Evolutionary conservation across 1,284 basidiomycete genomes (phyloP).

Genomic region (Apiotrichum mycotoxinovorans): DNA sequence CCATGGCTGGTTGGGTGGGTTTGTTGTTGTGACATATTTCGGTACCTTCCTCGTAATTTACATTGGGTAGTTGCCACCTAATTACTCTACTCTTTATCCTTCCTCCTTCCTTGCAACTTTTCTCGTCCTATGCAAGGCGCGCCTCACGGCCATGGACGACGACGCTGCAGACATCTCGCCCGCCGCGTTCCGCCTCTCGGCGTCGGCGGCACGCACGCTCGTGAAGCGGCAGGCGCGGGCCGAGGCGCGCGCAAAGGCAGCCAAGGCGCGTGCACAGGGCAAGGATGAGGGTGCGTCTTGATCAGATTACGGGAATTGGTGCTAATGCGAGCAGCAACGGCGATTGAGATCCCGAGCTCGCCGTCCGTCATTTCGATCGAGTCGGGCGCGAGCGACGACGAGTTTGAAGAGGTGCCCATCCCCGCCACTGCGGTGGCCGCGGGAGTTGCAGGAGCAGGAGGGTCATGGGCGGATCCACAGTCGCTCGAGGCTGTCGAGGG

Average conservation of each 20-base stretch:
- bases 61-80: neutral
- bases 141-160: neutral
- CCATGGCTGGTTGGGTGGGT: no score
- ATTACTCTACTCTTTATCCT: neutral
- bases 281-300: neutral
- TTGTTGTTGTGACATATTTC: no score
- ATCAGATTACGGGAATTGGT: constrained; percentile 1
- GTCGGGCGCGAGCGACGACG: constrained; percentile 37
- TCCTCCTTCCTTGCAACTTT: neutral
- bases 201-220: neutral
- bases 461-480: neutral
- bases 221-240: neutral
- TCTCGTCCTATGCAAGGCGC: neutral
- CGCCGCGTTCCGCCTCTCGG: neutral
- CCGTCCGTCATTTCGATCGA: constrained; percentile 14
- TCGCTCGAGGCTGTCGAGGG: neutral
- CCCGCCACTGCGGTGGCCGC: no score
- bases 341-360: constrained; percentile 14
- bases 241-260: neutral
- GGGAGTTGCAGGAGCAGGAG: no score
- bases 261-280: neutral
- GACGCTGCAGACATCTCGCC: neutral
- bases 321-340: neutral
- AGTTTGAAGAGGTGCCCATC: constrained; percentile 47
- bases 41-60: no score